These are phyloP conservation scores for Macadamia integrifolia DNA, from an alignment of 164 flowering plant species.

Conservation along the genomic window DNA sequence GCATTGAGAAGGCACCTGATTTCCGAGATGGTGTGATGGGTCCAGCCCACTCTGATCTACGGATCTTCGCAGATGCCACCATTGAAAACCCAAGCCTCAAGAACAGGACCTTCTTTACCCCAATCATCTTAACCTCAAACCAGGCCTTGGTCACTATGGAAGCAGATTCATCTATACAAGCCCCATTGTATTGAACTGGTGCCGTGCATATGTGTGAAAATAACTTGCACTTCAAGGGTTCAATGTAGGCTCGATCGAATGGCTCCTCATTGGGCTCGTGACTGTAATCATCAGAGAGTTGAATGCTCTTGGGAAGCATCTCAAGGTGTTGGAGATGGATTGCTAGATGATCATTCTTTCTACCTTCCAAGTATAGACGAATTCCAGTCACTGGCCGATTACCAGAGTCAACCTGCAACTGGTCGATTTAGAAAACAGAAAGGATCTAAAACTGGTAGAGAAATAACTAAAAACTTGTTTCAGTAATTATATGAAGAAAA, in stretches of 20 bases:
- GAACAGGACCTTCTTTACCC: conserved; percentile 76
- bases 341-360: conserved; percentile 62
- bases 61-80: conserved; percentile 57
- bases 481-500: not conserved
- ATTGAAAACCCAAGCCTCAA: conserved; percentile 77
- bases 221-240: conserved; percentile 75
- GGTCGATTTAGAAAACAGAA: conserved; percentile 9
- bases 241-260: conserved; percentile 47
- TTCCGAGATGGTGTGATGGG: conserved; percentile 42
- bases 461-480: not conserved
- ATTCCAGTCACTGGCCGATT: conserved; percentile 82
- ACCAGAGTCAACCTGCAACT: conserved; percentile 62
- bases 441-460: not conserved
- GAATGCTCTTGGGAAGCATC: conserved; percentile 48
- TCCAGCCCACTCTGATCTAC: conserved; percentile 82
- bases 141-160: conserved; percentile 81
- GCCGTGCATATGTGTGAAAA: conserved; percentile 86
- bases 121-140: conserved; percentile 65
- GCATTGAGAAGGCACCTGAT: conserved; percentile 58
- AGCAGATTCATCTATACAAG: conserved; percentile 56
- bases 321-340: conserved; percentile 92
- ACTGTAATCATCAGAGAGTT: conserved; percentile 47
- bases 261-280: conserved; percentile 38
- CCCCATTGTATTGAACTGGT: conserved; percentile 53
- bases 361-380: conserved; percentile 82